Conservation (phyloP, 306 rosid genomes). For the barrel medic (Medicago truncatula) region DNA sequence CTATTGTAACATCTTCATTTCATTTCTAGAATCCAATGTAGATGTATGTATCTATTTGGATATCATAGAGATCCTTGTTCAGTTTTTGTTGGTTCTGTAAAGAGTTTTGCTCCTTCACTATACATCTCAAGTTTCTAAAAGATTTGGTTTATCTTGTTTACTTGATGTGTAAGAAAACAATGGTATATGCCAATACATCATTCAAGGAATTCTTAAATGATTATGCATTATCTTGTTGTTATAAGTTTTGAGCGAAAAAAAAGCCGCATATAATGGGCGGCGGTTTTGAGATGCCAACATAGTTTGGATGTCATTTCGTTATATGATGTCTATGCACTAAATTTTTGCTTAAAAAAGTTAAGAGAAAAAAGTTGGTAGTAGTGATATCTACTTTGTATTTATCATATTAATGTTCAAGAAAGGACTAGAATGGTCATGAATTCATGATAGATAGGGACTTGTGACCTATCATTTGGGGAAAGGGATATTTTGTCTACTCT, state of each 20-base stretch:
- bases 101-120: not conserved
- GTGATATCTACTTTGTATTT: not conserved
- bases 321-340: no score
- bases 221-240: not conserved
- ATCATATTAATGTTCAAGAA: not conserved
- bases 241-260: not conserved
- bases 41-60: constrained; percentile 40
- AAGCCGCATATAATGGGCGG: no score
- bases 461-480: constrained; percentile 19
- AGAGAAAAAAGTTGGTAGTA: no score
- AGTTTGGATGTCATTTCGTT: no score
- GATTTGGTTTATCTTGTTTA: not conserved
- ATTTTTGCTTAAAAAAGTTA: no score
- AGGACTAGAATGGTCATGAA: not conserved
- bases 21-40: constrained; percentile 24
- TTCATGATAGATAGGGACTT: not conserved
- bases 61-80: constrained; percentile 15
- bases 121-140: not conserved
- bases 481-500: constrained; percentile 32
- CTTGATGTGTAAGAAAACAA: not conserved
- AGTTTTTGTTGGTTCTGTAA: not conserved
- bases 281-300: no score
- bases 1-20: constrained; percentile 3
- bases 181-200: not conserved
- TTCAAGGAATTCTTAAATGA: not conserved